These are phyloP conservation scores for Aureobasidium uvarum DNA, from an alignment of 2,329 filamentous ascomycete species.

Conservation along the genomic window DNA sequence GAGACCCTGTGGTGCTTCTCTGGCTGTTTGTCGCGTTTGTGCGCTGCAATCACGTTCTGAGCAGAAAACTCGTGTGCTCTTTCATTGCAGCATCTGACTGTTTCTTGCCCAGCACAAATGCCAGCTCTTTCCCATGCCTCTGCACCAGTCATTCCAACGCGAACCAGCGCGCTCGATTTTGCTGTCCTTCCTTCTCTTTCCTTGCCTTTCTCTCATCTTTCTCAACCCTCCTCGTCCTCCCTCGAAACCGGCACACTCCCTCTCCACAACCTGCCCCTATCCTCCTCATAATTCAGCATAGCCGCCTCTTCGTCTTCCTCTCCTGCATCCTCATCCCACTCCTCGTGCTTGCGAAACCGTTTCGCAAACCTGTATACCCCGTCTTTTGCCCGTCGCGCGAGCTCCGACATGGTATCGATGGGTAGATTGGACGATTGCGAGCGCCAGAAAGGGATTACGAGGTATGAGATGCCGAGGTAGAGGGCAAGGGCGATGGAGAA, in stretches of 20 bases:
- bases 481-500: slow-evolving; percentile 17
- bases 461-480: slow-evolving; percentile 21
- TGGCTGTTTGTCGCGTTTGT: neutral
- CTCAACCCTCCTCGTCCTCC: neutral
- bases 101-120: neutral
- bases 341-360: neutral
- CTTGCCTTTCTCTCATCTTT: neutral
- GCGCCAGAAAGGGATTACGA: slow-evolving; percentile 17
- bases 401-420: neutral
- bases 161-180: neutral
- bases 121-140: neutral
- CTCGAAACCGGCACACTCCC: neutral
- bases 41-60: neutral
- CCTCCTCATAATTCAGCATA: slow-evolving; percentile 26
- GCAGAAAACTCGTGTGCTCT: neutral
- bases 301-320: slow-evolving; percentile 4
- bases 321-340: slow-evolving; percentile 21
- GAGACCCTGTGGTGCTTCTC: neutral
- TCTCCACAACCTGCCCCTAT: slow-evolving; percentile 21
- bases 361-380: neutral
- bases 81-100: neutral
- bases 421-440: slow-evolving; percentile 10
- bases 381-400: slow-evolving; percentile 2
- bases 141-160: neutral
- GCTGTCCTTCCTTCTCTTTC: neutral